Base-by-base conservation (phyloP, 768 basidiomycete species). In the Punctularia strigosozonata region DNA sequence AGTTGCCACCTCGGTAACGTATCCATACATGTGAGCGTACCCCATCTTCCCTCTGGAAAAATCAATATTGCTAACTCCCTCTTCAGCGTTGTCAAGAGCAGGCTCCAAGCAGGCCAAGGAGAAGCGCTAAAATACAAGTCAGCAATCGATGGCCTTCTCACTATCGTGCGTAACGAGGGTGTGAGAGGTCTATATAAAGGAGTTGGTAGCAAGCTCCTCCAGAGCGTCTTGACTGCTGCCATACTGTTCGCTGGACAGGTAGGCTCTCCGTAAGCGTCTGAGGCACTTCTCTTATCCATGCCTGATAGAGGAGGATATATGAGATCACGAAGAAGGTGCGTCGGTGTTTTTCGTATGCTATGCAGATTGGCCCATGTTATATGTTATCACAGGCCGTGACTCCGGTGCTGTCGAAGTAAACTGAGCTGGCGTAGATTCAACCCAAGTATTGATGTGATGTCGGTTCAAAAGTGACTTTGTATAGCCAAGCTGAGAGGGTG, bases 221-320 rank as follows among this genome's bases (percentile, higher is more conserved):
- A 97, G 59, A 89, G 84, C 46, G 87, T 95, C 1, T 67, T 97
- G 36, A 94, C 90, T 6, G 91, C 91, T 13, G 89, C 90, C 5
- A 88, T 98, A 48, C 68, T 98, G 46, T 98, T 98, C 54, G 84
- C 80, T 12, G 76, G 84, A 5, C 94, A 98, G n/a, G 80, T 51
- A 99, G 98, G 62, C 75, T 99, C 17, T 42, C 85, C 4, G 94
- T 95, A 59, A 89, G 84, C 46, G 87, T 95, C 1, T 67, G 95
- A 36, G 94, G 89, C 6, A 91, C 91, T 13, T 88, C 90, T 4
- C 87, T 98, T 48, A 68, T 98, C 46, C 97, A 97, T 53, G 84
- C 80, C 12, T 75, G 84, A 5, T 92, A 98, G 58, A 72, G 80
- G 50, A 71, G 89, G 46, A 75, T 86, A 39, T 87, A 78, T 41